A percentile compares a stretch with the other conserved stretches of the same genome.
phyloP scores from a whole-genome alignment of 2,329 filamentous ascomycete species.

The Fusarium multiceps region DNA sequence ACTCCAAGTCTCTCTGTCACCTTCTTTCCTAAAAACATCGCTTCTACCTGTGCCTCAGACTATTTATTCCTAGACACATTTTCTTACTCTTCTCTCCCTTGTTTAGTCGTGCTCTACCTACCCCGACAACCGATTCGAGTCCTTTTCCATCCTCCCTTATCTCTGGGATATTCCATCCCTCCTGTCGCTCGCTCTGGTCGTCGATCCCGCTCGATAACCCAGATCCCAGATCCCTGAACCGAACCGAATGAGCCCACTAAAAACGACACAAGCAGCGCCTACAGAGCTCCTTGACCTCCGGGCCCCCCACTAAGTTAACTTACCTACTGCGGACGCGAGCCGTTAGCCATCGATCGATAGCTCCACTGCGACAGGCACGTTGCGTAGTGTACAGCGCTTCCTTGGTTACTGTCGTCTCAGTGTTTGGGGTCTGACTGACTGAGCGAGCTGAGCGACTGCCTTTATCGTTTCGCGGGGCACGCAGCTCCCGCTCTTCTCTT shows the following conservation, averaged over 20 bases:
- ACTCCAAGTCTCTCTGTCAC: constrained; percentile 4
- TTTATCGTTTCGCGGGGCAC: constrained; percentile 46
- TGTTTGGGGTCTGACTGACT: constrained; percentile 6
- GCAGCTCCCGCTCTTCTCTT: constrained; percentile 46
- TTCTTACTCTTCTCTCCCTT: constrained; percentile 3
- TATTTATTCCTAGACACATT: constrained; percentile 13
- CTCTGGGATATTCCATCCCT: constrained; percentile 21
- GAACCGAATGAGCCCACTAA: constrained; percentile 35
- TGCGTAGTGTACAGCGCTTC: constrained; percentile 34
- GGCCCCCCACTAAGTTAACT: constrained; percentile 33
- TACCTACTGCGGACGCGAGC: constrained; percentile 31
- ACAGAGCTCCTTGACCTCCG: constrained; percentile 24
- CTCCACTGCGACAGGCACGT: constrained; percentile 37
- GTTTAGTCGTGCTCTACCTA: constrained; percentile 1
- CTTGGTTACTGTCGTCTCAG: constrained; percentile 39
- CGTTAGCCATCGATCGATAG: constrained; percentile 36
- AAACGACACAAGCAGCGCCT: constrained; percentile 32
- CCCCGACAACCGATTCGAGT: constrained; percentile 11
- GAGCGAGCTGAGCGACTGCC: constrained; percentile 27
- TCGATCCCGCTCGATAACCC: constrained; percentile 39
- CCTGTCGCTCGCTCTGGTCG: constrained; percentile 27
- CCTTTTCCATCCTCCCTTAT: constrained; percentile 26
- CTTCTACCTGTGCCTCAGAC: constrained; percentile 5
- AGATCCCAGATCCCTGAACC: constrained; percentile 42
- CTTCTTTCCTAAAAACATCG: constrained; percentile 15